Evolutionary conservation across 1,284 basidiomycete species (phyloP).

Genomic region (Takashimella tepidaria): DNA sequence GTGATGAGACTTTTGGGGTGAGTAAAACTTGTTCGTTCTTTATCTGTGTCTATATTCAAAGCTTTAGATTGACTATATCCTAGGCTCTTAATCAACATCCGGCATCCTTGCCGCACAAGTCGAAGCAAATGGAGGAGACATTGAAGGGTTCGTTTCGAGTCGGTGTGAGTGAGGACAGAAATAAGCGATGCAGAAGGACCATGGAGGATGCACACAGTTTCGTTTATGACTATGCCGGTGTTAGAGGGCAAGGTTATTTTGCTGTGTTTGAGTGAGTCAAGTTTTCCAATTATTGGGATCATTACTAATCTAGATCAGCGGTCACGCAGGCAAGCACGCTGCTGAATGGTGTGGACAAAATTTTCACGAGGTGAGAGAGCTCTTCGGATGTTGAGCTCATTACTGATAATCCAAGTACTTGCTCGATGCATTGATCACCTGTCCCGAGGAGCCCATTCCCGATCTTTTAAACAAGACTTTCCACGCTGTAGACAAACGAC

Average conservation of each 20-base stretch:
- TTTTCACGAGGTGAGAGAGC: conserved; percentile 73
- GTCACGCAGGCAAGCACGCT: conserved; percentile 96
- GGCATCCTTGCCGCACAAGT: conserved; percentile 18
- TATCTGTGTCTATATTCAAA: too few relatives aligned
- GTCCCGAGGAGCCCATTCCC: conserved; percentile 58
- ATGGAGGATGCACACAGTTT: conserved; percentile 99
- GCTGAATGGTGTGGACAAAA: conserved; percentile 98
- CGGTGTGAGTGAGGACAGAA: conserved; percentile 79
- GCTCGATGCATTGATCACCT: conserved; percentile 45
- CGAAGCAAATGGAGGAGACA: neutral
- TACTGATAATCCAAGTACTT: conserved; percentile 36
- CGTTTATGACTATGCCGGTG: conserved; percentile 83
- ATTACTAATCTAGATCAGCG: conserved; percentile 45
- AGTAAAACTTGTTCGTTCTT: conserved; percentile 33
- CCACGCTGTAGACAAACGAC: conserved; percentile 76
- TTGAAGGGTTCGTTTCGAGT: conserved; percentile 60
- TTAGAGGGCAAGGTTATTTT: conserved; percentile 94
- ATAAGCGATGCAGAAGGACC: conserved; percentile 77
- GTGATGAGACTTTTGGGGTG: conserved; percentile 69
- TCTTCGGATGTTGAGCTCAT: neutral
- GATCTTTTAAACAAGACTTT: conserved; percentile 91
- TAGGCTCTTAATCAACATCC: conserved; percentile 49
- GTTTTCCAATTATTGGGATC: neutral
- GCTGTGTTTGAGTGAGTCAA: conserved; percentile 75
- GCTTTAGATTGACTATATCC: conserved; percentile 33